These are phyloP conservation scores for Diaporthe humulicola DNA, from an alignment of 2,329 filamentous ascomycete species.

Conservation along the genomic window DNA sequence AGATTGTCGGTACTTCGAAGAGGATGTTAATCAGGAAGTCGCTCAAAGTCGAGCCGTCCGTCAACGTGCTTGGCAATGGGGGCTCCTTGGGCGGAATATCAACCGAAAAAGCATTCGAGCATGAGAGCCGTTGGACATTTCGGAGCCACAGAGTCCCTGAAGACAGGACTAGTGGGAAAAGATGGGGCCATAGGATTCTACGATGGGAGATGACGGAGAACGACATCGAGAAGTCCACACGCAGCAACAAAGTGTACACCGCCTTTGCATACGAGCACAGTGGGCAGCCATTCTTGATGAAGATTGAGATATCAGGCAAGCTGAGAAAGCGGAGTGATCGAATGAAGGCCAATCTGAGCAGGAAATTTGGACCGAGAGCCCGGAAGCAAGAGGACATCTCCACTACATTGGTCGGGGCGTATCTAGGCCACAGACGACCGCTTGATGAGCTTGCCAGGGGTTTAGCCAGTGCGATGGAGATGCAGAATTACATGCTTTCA, in stretches of 20 bases:
- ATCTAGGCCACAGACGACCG: neutral
- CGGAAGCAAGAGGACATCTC: constrained; percentile 32
- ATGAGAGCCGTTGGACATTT: constrained; percentile 46
- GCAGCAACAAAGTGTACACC: constrained; percentile 47
- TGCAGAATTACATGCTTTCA: neutral
- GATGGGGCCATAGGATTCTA: constrained; percentile 44
- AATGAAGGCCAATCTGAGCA: constrained; percentile 24
- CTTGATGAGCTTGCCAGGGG: constrained; percentile 29
- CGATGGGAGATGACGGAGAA: constrained; percentile 49
- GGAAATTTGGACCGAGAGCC: constrained; percentile 40
- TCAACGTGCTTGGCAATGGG: neutral
- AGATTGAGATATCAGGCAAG: constrained; percentile 47
- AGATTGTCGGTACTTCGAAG: constrained; percentile 5
- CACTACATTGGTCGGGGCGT: constrained; percentile 18
- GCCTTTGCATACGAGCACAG: constrained; percentile 49
- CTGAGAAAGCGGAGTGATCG: constrained; percentile 44
- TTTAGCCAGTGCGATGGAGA: neutral
- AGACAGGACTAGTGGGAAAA: neutral
- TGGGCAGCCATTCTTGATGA: constrained; percentile 49
- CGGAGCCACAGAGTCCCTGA: constrained; percentile 35
- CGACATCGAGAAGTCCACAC: constrained; percentile 44
- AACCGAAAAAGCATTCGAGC: constrained; percentile 39
- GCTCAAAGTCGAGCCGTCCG: neutral
- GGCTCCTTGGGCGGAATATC: neutral
- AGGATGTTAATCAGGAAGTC: neutral